Percentiles rank a stretch among this genome's conserved stretches.
phyloP scores from a whole-genome alignment of 192 early-diverging fungal genomes.

The Backusella mclennaniae region DNA sequence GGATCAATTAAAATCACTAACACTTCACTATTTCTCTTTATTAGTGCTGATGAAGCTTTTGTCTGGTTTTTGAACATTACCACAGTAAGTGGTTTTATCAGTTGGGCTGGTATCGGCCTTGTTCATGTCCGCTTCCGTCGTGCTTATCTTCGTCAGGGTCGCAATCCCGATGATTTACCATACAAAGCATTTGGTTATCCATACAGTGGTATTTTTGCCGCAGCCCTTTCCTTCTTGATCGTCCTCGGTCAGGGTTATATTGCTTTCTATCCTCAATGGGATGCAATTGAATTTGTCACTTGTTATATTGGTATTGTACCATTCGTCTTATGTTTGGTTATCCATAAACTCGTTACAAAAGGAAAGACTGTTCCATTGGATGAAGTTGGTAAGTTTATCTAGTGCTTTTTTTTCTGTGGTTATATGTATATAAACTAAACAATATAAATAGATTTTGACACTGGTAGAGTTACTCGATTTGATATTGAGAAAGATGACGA shows the following conservation, averaged over 20 bases:
- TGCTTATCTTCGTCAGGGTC: constrained; percentile 69
- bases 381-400: constrained; percentile 48
- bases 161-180: constrained; percentile 56
- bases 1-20: not conserved
- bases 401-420: not conserved
- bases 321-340: constrained; percentile 56
- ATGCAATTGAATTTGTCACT: constrained; percentile 48
- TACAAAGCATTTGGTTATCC: constrained; percentile 70
- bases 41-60: constrained; percentile 48
- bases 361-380: constrained; percentile 53
- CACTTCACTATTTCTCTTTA: not conserved
- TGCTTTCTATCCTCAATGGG: constrained; percentile 52
- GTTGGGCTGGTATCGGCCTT: constrained; percentile 77
- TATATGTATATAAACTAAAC: not conserved
- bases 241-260: constrained; percentile 62
- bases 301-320: constrained; percentile 63
- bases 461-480: constrained; percentile 20
- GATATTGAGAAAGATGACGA: constrained; percentile 25
- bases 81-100: constrained; percentile 75
- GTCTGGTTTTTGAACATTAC: constrained; percentile 59
- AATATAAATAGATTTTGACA: constrained; percentile 18
- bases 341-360: constrained; percentile 54
- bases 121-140: constrained; percentile 80
- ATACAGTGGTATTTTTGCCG: constrained; percentile 62
- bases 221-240: constrained; percentile 56